phyloP scores from a whole-genome alignment of 192 early-diverging fungal genomes.

The Gamsiella multidivaricata region DNA sequence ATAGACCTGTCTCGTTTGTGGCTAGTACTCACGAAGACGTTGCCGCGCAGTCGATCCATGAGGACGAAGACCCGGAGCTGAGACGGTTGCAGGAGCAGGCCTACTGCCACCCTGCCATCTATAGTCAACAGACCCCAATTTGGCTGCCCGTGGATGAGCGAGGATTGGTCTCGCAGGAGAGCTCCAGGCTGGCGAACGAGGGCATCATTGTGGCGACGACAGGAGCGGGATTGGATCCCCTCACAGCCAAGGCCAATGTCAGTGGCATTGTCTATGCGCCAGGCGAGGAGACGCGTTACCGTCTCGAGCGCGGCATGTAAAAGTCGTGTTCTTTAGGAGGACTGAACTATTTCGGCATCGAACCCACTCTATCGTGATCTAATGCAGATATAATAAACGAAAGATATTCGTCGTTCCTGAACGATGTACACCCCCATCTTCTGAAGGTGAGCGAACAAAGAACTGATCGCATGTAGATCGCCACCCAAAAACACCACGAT shows the following conservation, averaged over 20 bases:
- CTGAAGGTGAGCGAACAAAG: too few species aligned
- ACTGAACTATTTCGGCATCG: too few species aligned
- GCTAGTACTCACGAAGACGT: neutral
- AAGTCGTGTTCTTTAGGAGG: too few species aligned
- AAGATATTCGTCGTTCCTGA: too few species aligned
- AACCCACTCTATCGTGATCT: too few species aligned
- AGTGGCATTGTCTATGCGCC: slow-evolving; percentile 40
- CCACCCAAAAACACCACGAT: too few species aligned
- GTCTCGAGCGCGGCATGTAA: slow-evolving; percentile 41
- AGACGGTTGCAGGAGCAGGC: slow-evolving; percentile 39
- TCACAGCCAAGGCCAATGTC: slow-evolving; percentile 37
- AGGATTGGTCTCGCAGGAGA: slow-evolving; percentile 30
- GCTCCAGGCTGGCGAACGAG: neutral
- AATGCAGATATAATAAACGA: too few species aligned
- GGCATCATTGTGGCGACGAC: slow-evolving; percentile 26
- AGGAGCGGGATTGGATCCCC: slow-evolving; percentile 26
- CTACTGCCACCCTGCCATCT: slow-evolving; percentile 34
- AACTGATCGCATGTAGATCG: too few species aligned
- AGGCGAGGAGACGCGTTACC: slow-evolving; percentile 41
- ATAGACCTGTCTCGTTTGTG: neutral
- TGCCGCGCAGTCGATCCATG: neutral
- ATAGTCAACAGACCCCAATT: slow-evolving; percentile 30
- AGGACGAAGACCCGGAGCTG: slow-evolving; percentile 12
- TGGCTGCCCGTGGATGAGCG: slow-evolving; percentile 42
- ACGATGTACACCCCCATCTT: too few species aligned